A percentile compares a stretch with the other conserved stretches of the same genome.
Evolutionary conservation across 345 rosid genomes (phyloP).

Genomic region (Eucalyptus tenuipes): DNA sequence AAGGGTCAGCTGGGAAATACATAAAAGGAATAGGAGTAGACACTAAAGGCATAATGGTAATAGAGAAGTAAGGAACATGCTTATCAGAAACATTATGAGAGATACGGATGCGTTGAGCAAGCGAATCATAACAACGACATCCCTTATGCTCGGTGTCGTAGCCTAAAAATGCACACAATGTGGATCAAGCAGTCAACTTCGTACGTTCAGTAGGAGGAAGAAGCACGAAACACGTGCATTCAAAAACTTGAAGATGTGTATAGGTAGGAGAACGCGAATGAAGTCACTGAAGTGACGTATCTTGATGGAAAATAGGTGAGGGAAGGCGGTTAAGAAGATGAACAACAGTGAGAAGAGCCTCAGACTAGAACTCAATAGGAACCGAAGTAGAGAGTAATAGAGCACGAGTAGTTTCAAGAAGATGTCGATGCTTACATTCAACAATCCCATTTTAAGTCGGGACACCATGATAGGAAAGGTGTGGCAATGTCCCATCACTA

Average conservation of each 20-base stretch:
- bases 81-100: background rate
- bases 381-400: background rate
- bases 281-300: background rate
- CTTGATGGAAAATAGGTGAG: background rate
- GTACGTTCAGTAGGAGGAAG: background rate
- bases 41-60: background rate
- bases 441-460: background rate
- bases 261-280: background rate
- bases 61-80: background rate
- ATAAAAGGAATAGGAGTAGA: background rate
- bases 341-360: background rate
- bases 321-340: background rate
- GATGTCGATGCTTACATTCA: background rate
- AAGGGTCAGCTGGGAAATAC: background rate
- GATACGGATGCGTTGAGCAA: background rate
- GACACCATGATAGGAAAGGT: too few relatives aligned
- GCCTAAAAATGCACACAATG: background rate
- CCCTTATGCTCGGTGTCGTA: background rate
- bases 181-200: background rate
- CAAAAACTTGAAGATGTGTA: background rate
- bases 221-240: rapidly evolving
- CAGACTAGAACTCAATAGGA: background rate
- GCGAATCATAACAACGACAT: background rate
- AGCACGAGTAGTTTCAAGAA: background rate
- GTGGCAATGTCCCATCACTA: too few relatives aligned